A percentile compares a stretch with the other conserved stretches of the same genome.
phyloP scores from a whole-genome alignment of 1,284 basidiomycete species.

The Gomphus bonarii region DNA sequence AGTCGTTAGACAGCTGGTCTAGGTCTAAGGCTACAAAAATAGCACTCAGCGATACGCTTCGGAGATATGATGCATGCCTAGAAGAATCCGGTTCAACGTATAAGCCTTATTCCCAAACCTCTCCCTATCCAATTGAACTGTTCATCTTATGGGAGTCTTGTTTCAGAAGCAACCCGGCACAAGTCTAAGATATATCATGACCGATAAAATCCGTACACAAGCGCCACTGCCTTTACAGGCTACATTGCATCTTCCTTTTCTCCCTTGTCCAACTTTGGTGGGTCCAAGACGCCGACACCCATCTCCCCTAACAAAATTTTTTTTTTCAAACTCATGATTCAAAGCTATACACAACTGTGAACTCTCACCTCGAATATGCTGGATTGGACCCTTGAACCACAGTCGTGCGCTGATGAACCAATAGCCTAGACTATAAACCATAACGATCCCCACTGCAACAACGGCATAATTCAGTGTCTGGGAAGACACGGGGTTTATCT shows the following conservation, averaged over 20 bases:
- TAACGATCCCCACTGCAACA: conserved; percentile 63
- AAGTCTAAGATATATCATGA: too few species aligned
- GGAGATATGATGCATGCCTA: too few species aligned
- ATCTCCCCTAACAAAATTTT: conserved; percentile 24
- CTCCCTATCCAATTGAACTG: too few species aligned
- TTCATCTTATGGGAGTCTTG: too few species aligned
- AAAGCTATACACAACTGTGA: background rate
- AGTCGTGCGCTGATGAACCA: conserved; percentile 60
- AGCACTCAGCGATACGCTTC: too few species aligned
- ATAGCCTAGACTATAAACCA: conserved; percentile 48
- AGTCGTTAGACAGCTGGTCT: too few species aligned
- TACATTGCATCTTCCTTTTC: conserved; percentile 13
- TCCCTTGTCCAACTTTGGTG: conserved; percentile 19
- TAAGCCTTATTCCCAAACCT: too few species aligned
- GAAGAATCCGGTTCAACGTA: too few species aligned
- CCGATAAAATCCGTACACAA: background rate
- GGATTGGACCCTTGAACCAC: conserved; percentile 60
- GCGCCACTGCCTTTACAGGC: background rate
- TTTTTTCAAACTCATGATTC: background rate
- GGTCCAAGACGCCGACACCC: conserved; percentile 39
- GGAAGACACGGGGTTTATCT: conserved; percentile 54
- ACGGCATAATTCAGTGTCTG: conserved; percentile 66
- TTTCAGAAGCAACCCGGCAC: too few species aligned
- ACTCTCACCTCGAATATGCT: conserved; percentile 46
- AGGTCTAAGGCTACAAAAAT: too few species aligned